Evolutionary conservation across 2,329 filamentous ascomycete genomes (phyloP).

Genomic region (Phialophora expanda): DNA sequence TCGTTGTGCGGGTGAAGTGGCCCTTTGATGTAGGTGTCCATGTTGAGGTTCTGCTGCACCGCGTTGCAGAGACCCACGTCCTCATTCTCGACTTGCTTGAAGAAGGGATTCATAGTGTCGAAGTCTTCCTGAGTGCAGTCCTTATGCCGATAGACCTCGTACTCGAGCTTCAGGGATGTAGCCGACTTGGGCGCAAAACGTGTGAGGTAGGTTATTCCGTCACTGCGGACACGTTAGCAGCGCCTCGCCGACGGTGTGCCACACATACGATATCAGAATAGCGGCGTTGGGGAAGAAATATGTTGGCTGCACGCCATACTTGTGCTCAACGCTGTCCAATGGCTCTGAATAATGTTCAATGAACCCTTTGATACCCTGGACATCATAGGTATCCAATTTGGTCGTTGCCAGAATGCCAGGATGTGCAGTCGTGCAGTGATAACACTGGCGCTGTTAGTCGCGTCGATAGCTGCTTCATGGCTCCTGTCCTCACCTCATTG

Average conservation of each 20-base stretch:
- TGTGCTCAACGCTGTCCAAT: constrained; percentile 20
- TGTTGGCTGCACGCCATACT: constrained; percentile 25
- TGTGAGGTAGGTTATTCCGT: constrained; percentile 26
- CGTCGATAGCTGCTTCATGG: neutral
- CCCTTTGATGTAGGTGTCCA: constrained; percentile 65
- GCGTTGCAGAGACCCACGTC: constrained; percentile 65
- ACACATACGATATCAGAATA: constrained; percentile 28
- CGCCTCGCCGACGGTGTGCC: neutral
- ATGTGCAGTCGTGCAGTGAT: constrained; percentile 29
- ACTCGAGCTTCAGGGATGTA: constrained; percentile 60
- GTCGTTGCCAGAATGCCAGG: constrained; percentile 23
- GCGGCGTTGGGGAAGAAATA: constrained; percentile 31
- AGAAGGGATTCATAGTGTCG: constrained; percentile 60
- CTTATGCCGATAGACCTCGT: constrained; percentile 69
- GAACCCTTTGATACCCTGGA: constrained; percentile 18
- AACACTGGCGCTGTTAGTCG: constrained; percentile 20
- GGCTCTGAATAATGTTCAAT: constrained; percentile 28
- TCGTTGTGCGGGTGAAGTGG: constrained; percentile 65
- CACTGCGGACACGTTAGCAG: constrained; percentile 17
- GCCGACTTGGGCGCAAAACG: constrained; percentile 40
- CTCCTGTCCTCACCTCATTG: constrained; percentile 52
- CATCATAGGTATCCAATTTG: constrained; percentile 27
- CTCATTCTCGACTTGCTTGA: constrained; percentile 68
- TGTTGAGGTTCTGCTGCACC: constrained; percentile 64
- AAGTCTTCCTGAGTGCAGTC: constrained; percentile 64